phyloP scores from a whole-genome alignment of 805 yeast genomes.

The Jamesozyma hellenica region DNA sequence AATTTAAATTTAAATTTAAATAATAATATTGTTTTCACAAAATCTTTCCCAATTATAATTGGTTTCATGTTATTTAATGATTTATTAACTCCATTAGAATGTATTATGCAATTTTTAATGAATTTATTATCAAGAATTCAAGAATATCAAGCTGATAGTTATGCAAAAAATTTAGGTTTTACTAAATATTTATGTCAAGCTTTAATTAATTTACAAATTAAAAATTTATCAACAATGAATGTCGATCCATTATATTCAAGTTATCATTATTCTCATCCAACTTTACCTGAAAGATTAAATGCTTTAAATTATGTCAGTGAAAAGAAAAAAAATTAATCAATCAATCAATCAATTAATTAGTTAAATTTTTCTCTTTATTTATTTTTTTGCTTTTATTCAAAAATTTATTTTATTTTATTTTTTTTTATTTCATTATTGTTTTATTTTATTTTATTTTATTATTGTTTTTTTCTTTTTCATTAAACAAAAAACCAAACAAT shows the following conservation, averaged over 20 bases:
- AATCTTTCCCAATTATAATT: conserved; percentile 59
- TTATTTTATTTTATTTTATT: too few relatives aligned
- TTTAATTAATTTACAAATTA: conserved; percentile 63
- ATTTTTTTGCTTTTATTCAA: too few relatives aligned
- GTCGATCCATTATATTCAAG: conserved; percentile 86
- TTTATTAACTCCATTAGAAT: conserved; percentile 67
- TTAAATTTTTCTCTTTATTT: too few relatives aligned
- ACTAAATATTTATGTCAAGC: conserved; percentile 58
- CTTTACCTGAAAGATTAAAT: conserved; percentile 73
- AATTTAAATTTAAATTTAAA: neutral
- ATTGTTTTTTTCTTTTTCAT: too few relatives aligned
- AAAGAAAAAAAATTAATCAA: conserved; percentile 22
- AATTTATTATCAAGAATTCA: conserved; percentile 71
- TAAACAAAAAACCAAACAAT: too few relatives aligned
- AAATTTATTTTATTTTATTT: too few relatives aligned
- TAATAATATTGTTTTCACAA: conserved; percentile 15
- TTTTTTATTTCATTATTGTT: too few relatives aligned
- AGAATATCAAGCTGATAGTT: conserved; percentile 90
- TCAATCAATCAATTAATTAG: too few relatives aligned
- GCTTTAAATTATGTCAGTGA: conserved; percentile 47
- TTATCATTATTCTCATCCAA: conserved; percentile 87
- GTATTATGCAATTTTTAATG: conserved; percentile 53
- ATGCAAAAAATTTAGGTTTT: conserved; percentile 68
- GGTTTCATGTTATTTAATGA: conserved; percentile 78
- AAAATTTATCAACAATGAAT: conserved; percentile 76